Evolutionary conservation across 2,329 filamentous ascomycete species (phyloP).

Genomic region (Teratosphaeria gauchensis): DNA sequence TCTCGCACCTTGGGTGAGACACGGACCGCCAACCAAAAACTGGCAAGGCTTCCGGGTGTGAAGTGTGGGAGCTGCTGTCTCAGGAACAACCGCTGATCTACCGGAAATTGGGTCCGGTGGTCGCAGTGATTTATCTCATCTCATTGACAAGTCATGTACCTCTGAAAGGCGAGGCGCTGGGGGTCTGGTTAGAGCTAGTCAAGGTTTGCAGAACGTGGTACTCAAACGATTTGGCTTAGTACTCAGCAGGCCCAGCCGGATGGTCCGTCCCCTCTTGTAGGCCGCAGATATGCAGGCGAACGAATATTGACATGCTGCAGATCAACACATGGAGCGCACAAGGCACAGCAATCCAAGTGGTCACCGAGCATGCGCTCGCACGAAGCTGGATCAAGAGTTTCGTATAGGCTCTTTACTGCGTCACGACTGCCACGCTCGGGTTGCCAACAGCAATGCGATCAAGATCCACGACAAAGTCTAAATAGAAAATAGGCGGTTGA

Average conservation of each 20-base stretch:
- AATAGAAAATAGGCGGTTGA: neutral
- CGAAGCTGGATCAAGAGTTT: neutral
- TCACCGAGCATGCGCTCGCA: neutral
- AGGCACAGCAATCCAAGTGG: neutral
- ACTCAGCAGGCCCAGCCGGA: neutral
- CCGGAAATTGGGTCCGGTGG: neutral
- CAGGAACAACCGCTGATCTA: neutral
- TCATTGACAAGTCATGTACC: neutral
- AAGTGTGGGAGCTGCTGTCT: neutral
- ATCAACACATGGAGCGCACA: neutral
- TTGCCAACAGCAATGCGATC: too few species aligned
- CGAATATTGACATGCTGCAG: neutral
- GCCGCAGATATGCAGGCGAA: neutral
- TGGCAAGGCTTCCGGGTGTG: neutral
- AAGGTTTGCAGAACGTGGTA: neutral
- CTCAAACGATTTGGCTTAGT: neutral
- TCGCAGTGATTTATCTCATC: neutral
- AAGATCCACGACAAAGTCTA: neutral
- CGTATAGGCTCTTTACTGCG: neutral
- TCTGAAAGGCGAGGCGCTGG: neutral
- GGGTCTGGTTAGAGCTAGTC: neutral
- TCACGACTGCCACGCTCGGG: too few species aligned
- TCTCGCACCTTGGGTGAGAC: neutral
- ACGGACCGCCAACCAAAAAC: neutral
- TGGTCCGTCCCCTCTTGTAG: neutral